Evolutionary conservation across 805 yeast genomes (phyloP).

Genomic region (Candida ponderosae): DNA sequence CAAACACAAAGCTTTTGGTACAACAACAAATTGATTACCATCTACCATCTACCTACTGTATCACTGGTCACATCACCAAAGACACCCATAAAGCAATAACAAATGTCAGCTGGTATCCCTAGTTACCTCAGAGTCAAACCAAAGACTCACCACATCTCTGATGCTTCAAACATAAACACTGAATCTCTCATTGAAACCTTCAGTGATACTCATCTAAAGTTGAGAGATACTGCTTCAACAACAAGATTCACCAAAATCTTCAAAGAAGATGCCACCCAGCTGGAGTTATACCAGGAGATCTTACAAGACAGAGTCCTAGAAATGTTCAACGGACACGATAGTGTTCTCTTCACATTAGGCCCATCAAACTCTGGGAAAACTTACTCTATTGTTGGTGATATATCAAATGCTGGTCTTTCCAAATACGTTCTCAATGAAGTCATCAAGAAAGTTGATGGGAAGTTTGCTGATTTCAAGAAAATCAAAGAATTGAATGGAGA

Average conservation of each 20-base stretch:
- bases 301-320: constrained; percentile 12
- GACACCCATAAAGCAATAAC: no score
- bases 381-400: constrained; percentile 28
- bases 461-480: constrained; percentile 9
- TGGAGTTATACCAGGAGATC: constrained; percentile 26
- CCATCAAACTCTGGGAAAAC: constrained; percentile 48
- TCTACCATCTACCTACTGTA: no score
- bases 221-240: constrained; percentile 18
- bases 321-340: constrained; percentile 28
- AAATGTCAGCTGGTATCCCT: constrained; percentile 15
- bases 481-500: constrained; percentile 15
- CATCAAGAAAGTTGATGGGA: constrained; percentile 20
- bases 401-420: constrained; percentile 28
- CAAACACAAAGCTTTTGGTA: no score
- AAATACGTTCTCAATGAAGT: constrained; percentile 26
- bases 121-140: constrained; percentile 32
- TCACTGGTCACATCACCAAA: no score
- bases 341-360: constrained; percentile 40
- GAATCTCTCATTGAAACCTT: constrained; percentile 17
- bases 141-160: constrained; percentile 12
- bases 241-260: constrained; percentile 26
- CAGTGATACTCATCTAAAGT: constrained; percentile 13
- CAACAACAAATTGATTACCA: no score
- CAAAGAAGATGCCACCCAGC: constrained; percentile 22
- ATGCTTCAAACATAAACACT: constrained; percentile 4